phyloP scores from a whole-genome alignment of 768 basidiomycete genomes.

The Suillus occidentalis region DNA sequence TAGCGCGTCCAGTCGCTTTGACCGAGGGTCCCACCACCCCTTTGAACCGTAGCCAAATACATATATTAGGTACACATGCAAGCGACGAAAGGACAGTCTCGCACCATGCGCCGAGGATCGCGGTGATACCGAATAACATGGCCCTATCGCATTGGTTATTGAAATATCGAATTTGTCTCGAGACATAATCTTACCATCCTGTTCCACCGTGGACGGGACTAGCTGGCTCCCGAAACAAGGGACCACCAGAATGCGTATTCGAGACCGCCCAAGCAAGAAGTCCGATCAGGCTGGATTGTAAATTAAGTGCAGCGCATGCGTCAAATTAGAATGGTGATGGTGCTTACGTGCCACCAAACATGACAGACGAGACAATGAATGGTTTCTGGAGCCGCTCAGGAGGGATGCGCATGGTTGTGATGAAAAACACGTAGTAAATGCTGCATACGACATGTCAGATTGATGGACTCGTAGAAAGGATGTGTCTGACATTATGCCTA shows the following conservation, averaged over 20 bases:
- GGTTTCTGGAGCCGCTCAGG: not conserved
- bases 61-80: not conserved
- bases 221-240: constrained; percentile 12
- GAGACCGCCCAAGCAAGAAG: constrained; percentile 18
- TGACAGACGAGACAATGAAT: not conserved
- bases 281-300: constrained; percentile 15
- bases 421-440: not conserved
- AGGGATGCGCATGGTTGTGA: not conserved
- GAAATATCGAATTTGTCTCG: not conserved
- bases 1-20: constrained; percentile 2
- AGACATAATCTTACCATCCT: not conserved
- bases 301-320: not conserved
- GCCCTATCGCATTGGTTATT: not conserved
- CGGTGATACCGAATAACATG: constrained; percentile 1
- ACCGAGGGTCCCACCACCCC: not conserved
- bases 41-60: not conserved
- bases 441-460: not conserved
- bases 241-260: constrained; percentile 16
- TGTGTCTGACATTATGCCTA: constrained; percentile 1
- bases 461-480: not conserved
- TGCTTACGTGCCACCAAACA: not conserved
- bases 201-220: constrained; percentile 9
- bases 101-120: not conserved
- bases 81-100: not conserved
- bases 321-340: not conserved